Evolutionary conservation across 306 rosid species (phyloP).

Genomic region (Castanopsis chinensis): DNA sequence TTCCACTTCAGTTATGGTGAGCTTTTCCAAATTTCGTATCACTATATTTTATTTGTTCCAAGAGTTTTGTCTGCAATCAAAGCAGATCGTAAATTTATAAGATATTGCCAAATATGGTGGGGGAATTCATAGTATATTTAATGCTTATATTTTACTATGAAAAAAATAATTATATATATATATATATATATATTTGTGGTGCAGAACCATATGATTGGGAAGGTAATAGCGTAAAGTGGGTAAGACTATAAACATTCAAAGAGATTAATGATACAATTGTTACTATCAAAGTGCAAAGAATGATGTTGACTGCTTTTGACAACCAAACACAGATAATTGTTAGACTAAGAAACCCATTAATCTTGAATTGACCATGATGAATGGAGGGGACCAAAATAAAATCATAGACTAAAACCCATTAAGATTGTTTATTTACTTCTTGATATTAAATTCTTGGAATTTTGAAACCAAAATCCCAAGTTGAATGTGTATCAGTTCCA

Average conservation of each 20-base stretch:
- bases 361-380: not conserved
- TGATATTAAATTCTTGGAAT: not conserved
- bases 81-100: not conserved
- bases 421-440: not conserved
- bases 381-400: not conserved
- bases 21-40: conserved; percentile 21
- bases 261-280: not conserved
- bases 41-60: conserved; percentile 3
- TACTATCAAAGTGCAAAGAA: too few species aligned
- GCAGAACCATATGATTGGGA: too few species aligned
- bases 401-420: not conserved
- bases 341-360: not conserved
- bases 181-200: too few species aligned
- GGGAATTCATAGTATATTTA: too few species aligned
- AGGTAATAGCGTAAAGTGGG: too few species aligned
- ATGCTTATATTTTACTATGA: too few species aligned
- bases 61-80: conserved; percentile 10
- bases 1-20: not conserved
- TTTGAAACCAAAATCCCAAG: too few species aligned
- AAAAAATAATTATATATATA: too few species aligned
- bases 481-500: too few species aligned
- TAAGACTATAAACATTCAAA: not conserved
- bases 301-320: not conserved
- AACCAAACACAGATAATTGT: not conserved
- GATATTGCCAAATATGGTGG: too few species aligned